phyloP scores from a whole-genome alignment of 768 basidiomycete genomes.

The Collybiopsis luxurians region DNA sequence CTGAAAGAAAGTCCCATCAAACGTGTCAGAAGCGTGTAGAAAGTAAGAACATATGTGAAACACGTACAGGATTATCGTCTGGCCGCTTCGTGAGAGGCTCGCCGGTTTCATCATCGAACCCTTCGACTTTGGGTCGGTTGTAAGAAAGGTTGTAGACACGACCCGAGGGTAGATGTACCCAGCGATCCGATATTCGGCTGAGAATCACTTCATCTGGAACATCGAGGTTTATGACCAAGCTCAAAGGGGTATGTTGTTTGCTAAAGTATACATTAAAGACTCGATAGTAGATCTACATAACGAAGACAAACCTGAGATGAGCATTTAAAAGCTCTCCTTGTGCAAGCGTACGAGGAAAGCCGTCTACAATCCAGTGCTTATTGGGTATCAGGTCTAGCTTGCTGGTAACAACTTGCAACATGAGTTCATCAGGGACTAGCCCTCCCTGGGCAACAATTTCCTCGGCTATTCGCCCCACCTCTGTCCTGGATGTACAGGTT shows the following conservation, averaged over 20 bases:
- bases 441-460: constrained; percentile 76
- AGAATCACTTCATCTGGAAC: constrained; percentile 88
- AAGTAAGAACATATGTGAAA: neutral
- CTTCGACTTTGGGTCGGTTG: constrained; percentile 77
- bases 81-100: constrained; percentile 85
- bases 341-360: constrained; percentile 86
- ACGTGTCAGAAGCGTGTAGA: constrained; percentile 9
- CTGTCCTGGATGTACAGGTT: constrained; percentile 40
- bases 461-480: constrained; percentile 72
- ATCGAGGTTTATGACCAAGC: constrained; percentile 81
- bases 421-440: constrained; percentile 74
- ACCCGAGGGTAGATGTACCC: constrained; percentile 85
- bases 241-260: constrained; percentile 61
- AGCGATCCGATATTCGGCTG: constrained; percentile 84
- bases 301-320: constrained; percentile 57
- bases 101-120: constrained; percentile 83
- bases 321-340: constrained; percentile 79
- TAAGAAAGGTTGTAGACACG: constrained; percentile 89
- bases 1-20: constrained; percentile 36
- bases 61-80: constrained; percentile 83
- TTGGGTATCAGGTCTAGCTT: constrained; percentile 66
- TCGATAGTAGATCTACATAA: neutral
- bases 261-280: constrained; percentile 31
- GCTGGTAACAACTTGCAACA: constrained; percentile 73
- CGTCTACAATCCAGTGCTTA: constrained; percentile 91